Conservation (phyloP, 805 yeast genomes). For the Metschnikowia noctiluminum region DNA sequence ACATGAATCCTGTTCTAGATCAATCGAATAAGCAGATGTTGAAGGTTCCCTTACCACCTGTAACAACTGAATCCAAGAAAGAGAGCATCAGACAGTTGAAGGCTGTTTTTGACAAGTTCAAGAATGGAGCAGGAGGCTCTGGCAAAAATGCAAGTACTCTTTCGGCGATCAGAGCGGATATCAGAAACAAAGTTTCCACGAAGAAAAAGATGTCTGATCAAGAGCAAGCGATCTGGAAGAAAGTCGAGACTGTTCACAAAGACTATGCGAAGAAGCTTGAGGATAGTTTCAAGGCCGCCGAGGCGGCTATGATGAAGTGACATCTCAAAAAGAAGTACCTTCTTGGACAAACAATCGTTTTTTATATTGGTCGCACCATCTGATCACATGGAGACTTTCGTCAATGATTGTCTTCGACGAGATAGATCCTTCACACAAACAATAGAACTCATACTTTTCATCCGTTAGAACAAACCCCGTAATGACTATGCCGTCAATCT, state of each 20-base stretch:
- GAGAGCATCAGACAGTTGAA: constrained; percentile 60
- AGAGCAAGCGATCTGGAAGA: constrained; percentile 51
- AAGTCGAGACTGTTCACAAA: constrained; percentile 70
- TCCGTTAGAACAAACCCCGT: constrained; percentile 40
- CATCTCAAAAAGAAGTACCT: constrained; percentile 35
- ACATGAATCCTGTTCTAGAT: constrained; percentile 78
- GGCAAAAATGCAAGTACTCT: constrained; percentile 44
- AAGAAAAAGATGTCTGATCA: constrained; percentile 51
- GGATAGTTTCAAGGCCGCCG: constrained; percentile 37
- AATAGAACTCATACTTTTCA: constrained; percentile 34
- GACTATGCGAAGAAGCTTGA: constrained; percentile 55
- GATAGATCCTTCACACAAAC: constrained; percentile 43
- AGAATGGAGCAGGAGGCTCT: constrained; percentile 37
- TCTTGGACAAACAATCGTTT: constrained; percentile 67
- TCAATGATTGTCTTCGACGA: constrained; percentile 54
- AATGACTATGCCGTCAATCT: constrained; percentile 16
- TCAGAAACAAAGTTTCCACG: constrained; percentile 52
- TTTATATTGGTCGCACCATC: constrained; percentile 75
- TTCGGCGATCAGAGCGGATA: constrained; percentile 39
- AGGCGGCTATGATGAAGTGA: constrained; percentile 42
- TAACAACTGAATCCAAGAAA: constrained; percentile 63
- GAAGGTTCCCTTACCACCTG: constrained; percentile 70
- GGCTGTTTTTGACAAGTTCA: constrained; percentile 59
- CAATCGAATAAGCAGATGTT: constrained; percentile 69
- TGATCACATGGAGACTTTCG: constrained; percentile 61